Percentiles rank a stretch among this genome's conserved stretches.
Evolutionary conservation across 164 flowering plant species (phyloP).

Genomic region (Piper longum): DNA sequence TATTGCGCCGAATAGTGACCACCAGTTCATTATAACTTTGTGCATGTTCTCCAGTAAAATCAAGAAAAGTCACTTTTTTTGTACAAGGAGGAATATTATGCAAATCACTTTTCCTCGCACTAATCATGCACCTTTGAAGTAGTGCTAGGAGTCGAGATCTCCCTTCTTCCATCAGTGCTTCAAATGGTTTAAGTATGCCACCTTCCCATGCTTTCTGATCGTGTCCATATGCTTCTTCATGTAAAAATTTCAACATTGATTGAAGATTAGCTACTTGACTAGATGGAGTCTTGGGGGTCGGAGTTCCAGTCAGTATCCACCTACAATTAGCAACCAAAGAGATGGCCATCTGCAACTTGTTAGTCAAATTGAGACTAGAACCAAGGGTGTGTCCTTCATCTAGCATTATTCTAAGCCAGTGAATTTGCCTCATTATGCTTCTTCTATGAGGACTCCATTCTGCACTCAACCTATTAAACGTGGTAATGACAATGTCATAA

Average conservation of each 20-base stretch:
- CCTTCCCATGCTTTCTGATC: constrained; percentile 82
- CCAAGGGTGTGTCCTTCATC: constrained; percentile 99
- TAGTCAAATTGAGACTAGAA: constrained; percentile 77
- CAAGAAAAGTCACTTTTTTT: constrained; percentile 49
- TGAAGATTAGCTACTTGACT: constrained; percentile 89
- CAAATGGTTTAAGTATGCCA: constrained; percentile 86
- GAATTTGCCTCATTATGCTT: constrained; percentile 80
- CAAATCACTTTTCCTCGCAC: constrained; percentile 85
- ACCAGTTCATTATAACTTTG: constrained; percentile 88
- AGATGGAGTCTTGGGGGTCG: constrained; percentile 84
- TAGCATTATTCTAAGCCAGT: constrained; percentile 83
- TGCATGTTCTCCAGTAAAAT: constrained; percentile 79
- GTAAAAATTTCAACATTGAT: constrained; percentile 78
- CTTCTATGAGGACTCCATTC: constrained; percentile 72
- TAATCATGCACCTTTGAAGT: constrained; percentile 81
- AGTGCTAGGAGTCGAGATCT: constrained; percentile 57
- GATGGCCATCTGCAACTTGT: constrained; percentile 83
- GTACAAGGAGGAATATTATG: constrained; percentile 81
- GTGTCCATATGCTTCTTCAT: constrained; percentile 75
- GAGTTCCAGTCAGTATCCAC: constrained; percentile 95
- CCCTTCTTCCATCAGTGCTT: constrained; percentile 88
- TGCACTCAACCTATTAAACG: constrained; percentile 82
- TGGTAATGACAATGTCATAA: constrained; percentile 85
- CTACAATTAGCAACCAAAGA: constrained; percentile 66
- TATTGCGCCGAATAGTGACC: constrained; percentile 79